Evolutionary conservation across 208 protist genomes (phyloP).

Genomic region (Balamuthia mandrillaris): DNA sequence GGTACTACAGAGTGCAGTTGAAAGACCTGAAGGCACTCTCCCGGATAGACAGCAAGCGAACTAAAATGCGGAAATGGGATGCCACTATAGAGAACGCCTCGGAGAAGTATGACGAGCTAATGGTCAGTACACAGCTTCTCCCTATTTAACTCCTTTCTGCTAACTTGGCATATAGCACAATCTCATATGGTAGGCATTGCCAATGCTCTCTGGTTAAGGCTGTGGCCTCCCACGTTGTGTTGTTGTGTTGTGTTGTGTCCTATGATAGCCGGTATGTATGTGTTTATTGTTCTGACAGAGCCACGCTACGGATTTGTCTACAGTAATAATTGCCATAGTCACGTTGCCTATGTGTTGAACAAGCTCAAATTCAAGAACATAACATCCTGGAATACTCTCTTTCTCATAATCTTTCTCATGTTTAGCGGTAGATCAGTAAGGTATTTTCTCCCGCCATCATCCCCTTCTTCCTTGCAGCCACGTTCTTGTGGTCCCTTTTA

Average conservation of each 20-base stretch:
- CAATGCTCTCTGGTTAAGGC: too few relatives aligned
- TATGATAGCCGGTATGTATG: too few relatives aligned
- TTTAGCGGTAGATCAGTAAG: neutral
- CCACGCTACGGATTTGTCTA: neutral
- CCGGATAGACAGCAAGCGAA: neutral
- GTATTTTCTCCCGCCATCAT: neutral
- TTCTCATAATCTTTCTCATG: neutral
- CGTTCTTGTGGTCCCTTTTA: too few relatives aligned
- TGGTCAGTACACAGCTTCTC: neutral
- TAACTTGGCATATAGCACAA: neutral
- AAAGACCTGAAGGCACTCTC: neutral
- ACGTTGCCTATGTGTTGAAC: neutral
- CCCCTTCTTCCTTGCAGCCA: neutral
- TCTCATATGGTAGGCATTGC: neutral
- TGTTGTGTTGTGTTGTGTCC: too few relatives aligned
- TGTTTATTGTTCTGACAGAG: neutral
- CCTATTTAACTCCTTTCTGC: neutral
- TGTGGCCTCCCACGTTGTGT: too few relatives aligned
- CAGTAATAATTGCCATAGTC: conserved; percentile 1
- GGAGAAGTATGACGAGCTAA: neutral
- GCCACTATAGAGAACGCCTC: neutral
- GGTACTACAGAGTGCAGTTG: neutral
- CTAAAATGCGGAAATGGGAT: neutral
- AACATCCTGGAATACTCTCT: neutral
- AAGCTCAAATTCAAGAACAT: neutral